Percentiles rank a stretch among this genome's conserved stretches.
Conservation (phyloP, 352 stramenopile genomes). For the Salisapilia sapeloensis region DNA sequence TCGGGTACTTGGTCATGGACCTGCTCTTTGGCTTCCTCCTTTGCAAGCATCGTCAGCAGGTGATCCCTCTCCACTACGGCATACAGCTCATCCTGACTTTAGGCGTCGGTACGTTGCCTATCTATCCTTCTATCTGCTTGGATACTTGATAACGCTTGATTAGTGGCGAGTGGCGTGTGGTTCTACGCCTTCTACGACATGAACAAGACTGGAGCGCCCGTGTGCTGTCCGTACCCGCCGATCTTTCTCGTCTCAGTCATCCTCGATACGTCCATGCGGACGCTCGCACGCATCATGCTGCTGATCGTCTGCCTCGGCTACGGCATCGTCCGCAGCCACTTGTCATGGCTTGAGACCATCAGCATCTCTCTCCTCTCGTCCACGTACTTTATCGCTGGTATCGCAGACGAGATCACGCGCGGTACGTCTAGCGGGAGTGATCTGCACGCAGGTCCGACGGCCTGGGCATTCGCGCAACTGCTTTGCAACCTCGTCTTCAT, state of each 20-base stretch:
- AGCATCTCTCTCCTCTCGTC: constrained; percentile 48
- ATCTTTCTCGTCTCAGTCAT: constrained; percentile 70
- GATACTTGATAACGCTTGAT: background rate
- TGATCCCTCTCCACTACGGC: constrained; percentile 66
- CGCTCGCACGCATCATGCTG: constrained; percentile 68
- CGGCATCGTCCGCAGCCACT: constrained; percentile 61
- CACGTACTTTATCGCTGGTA: constrained; percentile 55
- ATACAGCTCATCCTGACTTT: constrained; percentile 71
- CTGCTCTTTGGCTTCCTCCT: constrained; percentile 65
- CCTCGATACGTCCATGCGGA: constrained; percentile 66
- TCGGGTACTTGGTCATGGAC: constrained; percentile 64
- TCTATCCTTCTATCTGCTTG: constrained; percentile 2
- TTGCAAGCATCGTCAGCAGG: constrained; percentile 39
- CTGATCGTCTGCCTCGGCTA: constrained; percentile 84
- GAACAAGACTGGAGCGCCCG: constrained; percentile 78
- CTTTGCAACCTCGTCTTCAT: constrained; percentile 81
- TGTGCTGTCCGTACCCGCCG: constrained; percentile 80
- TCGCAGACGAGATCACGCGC: constrained; percentile 60
- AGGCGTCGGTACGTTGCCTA: constrained; percentile 24
- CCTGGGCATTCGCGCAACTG: constrained; percentile 75
- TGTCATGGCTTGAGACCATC: constrained; percentile 28
- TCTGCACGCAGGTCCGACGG: constrained; percentile 60
- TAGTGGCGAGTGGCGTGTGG: constrained; percentile 36
- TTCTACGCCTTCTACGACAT: constrained; percentile 76
- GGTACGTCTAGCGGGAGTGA: constrained; percentile 62